Conservation (phyloP, 2,329 filamentous ascomycete species). For the Incumbomyces delicatus region DNA sequence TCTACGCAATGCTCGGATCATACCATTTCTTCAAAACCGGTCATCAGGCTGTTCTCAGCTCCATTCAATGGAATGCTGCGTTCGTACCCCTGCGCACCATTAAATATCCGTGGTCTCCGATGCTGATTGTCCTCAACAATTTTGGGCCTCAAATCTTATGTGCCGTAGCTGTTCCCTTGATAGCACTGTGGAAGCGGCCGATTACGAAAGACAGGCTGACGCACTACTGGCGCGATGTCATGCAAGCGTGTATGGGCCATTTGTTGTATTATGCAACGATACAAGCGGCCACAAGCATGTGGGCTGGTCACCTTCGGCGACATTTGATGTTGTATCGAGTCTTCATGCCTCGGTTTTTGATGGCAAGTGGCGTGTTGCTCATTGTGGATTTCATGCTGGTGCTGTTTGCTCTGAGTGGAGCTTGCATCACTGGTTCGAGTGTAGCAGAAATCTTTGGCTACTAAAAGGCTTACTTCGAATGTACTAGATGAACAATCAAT, state of each 20-base stretch:
- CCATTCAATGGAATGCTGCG: slow-evolving; percentile 91
- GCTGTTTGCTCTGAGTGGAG: slow-evolving; percentile 60
- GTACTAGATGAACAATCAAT: too few relatives aligned
- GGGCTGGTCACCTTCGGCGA: slow-evolving; percentile 75
- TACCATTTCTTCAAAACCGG: slow-evolving; percentile 98
- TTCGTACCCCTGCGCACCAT: slow-evolving; percentile 69
- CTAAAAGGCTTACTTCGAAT: slow-evolving; percentile 26
- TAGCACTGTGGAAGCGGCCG: slow-evolving; percentile 81
- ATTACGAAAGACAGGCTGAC: slow-evolving; percentile 54
- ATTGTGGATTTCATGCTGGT: slow-evolving; percentile 67
- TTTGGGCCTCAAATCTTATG: slow-evolving; percentile 84
- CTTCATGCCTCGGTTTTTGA: slow-evolving; percentile 85
- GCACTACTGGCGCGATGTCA: slow-evolving; percentile 46
- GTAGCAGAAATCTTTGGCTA: slow-evolving; percentile 85
- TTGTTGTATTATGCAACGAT: slow-evolving; percentile 74
- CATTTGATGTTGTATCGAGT: slow-evolving; percentile 96
- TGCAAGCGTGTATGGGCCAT: slow-evolving; percentile 63
- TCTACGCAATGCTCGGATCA: slow-evolving; percentile 79
- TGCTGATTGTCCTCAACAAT: slow-evolving; percentile 74
- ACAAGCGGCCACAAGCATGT: slow-evolving; percentile 75
- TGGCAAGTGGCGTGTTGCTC: slow-evolving; percentile 60
- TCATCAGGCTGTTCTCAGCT: slow-evolving; percentile 77
- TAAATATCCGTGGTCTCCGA: slow-evolving; percentile 78
- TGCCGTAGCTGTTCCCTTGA: slow-evolving; percentile 65
- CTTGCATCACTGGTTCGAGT: slow-evolving; percentile 66